phyloP scores from a whole-genome alignment of 139 green algal species.

The Chlorella sorokiniana region DNA sequence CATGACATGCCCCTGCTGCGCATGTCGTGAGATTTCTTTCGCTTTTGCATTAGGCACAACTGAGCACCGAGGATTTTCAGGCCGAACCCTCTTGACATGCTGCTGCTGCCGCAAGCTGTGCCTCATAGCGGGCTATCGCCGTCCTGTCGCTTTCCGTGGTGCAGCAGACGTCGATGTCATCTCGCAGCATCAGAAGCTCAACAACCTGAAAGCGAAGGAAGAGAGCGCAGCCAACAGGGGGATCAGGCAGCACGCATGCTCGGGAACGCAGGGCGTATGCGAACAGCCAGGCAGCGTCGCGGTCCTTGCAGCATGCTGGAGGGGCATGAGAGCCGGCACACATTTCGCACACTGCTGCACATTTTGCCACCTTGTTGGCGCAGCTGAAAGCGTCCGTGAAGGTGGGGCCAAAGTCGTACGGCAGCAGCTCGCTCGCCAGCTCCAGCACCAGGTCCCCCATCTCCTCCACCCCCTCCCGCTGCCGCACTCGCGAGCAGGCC shows the following conservation, averaged over 20 bases:
- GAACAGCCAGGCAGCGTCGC: too few species aligned
- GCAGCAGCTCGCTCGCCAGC: slow-evolving; percentile 43
- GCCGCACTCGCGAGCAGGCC: slow-evolving; percentile 41
- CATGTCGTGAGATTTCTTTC: not conserved
- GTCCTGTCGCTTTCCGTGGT: slow-evolving; percentile 33
- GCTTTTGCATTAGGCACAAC: not conserved
- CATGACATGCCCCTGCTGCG: too few species aligned
- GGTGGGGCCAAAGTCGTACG: slow-evolving; percentile 14
- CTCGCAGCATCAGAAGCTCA: slow-evolving; percentile 59
- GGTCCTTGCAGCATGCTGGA: too few species aligned
- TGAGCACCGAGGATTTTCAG: not conserved
- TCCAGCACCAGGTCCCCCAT: slow-evolving; percentile 46
- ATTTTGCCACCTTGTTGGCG: not conserved
- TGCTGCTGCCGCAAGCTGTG: not conserved
- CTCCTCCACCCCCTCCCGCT: slow-evolving; percentile 31
- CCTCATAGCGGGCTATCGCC: slow-evolving; percentile 36
- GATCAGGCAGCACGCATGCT: not conserved
- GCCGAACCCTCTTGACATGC: not conserved
- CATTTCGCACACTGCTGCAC: too few species aligned
- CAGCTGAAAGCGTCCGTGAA: not conserved
- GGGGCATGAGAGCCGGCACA: too few species aligned
- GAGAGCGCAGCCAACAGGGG: not conserved
- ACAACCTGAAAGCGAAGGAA: slow-evolving; percentile 1
- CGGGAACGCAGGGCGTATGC: too few species aligned
- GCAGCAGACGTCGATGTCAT: slow-evolving; percentile 55